These are phyloP conservation scores for Rhizopus sp. DNA, from an alignment of 371 early-diverging fungal genomes.

Conservation along the genomic window DNA sequence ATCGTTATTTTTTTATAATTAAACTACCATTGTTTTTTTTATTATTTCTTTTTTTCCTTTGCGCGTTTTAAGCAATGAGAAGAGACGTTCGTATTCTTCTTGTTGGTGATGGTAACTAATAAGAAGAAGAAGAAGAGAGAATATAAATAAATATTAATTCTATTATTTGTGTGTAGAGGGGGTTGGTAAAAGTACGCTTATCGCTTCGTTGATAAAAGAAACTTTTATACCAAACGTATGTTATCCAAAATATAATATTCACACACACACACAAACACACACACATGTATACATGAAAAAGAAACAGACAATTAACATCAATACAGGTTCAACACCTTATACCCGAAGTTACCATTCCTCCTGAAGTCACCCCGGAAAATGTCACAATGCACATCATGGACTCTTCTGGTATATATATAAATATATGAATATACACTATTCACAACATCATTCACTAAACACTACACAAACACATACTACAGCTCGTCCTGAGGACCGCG, in stretches of 20 bases:
- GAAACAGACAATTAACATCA: neutral
- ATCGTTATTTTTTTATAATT: too few species aligned
- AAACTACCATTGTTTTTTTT: too few species aligned
- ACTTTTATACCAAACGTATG: conserved; percentile 89
- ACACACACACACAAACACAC: too few species aligned
- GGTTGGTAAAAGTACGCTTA: conserved; percentile 95
- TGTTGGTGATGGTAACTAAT: conserved; percentile 81
- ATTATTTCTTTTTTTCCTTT: too few species aligned
- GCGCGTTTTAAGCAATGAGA: conserved; percentile 59
- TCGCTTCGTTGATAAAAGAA: conserved; percentile 95
- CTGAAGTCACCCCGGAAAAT: conserved; percentile 95
- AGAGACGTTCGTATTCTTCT: conserved; percentile 89
- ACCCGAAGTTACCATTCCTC: conserved; percentile 97
- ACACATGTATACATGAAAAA: neutral
- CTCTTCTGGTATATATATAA: conserved; percentile 70
- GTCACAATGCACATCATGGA: conserved; percentile 96
- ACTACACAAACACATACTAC: neutral
- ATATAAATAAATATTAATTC: neutral
- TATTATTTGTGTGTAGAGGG: conserved; percentile 60
- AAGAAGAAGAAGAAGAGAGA: neutral
- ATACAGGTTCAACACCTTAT: conserved; percentile 92
- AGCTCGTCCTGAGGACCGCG: conserved; percentile 87
- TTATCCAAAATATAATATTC: neutral
- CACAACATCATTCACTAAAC: neutral
- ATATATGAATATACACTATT: conserved; percentile 6